These are phyloP conservation scores for Podaxis carcinomalis DNA, from an alignment of 768 basidiomycete genomes.

Conservation along the genomic window DNA sequence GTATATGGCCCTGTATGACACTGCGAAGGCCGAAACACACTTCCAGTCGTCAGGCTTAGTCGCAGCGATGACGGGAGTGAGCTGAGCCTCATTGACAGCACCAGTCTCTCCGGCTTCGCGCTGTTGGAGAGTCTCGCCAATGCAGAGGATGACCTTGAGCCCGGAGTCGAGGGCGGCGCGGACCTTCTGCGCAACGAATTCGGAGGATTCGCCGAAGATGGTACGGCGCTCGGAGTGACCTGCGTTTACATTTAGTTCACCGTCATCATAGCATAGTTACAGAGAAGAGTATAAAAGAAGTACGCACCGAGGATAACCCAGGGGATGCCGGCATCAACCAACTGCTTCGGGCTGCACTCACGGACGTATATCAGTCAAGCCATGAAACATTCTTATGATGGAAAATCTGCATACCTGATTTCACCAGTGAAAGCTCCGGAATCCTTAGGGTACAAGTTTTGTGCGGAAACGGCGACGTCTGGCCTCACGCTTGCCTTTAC, in stretches of 20 bases:
- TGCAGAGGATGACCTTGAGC: conserved; percentile 89
- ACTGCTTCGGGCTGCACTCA: conserved; percentile 63
- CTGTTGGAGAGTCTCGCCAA: conserved; percentile 90
- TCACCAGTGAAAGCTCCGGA: conserved; percentile 96
- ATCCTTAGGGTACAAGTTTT: conserved; percentile 84
- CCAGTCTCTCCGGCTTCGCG: conserved; percentile 78
- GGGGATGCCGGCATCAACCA: conserved; percentile 80
- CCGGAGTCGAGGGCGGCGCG: conserved; percentile 71
- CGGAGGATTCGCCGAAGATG: conserved; percentile 85
- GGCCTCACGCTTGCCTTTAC: conserved; percentile 58
- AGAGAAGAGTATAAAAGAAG: background rate
- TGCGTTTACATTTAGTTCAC: conserved; percentile 19
- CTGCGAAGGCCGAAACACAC: conserved; percentile 36
- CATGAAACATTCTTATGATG: background rate
- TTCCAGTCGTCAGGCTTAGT: conserved; percentile 73
- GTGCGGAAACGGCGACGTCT: conserved; percentile 79
- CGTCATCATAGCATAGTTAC: conserved; percentile 5
- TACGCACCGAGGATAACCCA: conserved; percentile 85
- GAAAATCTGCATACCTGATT: conserved; percentile 60
- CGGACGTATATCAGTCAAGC: background rate
- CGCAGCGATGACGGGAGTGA: conserved; percentile 66
- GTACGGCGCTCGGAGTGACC: conserved; percentile 97
- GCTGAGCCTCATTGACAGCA: conserved; percentile 76
- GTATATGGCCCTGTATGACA: background rate
- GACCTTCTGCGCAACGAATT: conserved; percentile 81